These are phyloP conservation scores for Penicillium aurantiogriseum DNA, from an alignment of 2,329 filamentous ascomycete species.

Conservation along the genomic window DNA sequence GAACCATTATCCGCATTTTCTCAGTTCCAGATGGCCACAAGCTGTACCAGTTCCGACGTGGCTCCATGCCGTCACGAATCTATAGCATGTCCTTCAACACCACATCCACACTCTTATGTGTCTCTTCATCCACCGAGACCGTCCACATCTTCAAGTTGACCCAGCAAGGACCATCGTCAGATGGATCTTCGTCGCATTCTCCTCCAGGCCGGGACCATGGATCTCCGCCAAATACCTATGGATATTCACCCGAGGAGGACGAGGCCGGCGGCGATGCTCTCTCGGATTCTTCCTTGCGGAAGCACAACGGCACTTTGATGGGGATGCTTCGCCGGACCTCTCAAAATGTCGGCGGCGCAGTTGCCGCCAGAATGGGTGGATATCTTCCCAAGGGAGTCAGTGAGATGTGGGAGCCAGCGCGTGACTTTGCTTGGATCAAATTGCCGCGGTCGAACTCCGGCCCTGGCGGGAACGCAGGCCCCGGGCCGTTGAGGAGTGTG, in stretches of 20 bases:
- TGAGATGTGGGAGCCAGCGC: slow-evolving; percentile 93
- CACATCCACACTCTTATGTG: slow-evolving; percentile 86
- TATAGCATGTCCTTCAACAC: slow-evolving; percentile 99
- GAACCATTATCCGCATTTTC: slow-evolving; percentile 95
- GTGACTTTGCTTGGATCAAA: slow-evolving; percentile 96
- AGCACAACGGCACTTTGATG: slow-evolving; percentile 73
- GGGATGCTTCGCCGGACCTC: slow-evolving; percentile 92
- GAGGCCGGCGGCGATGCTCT: slow-evolving; percentile 31
- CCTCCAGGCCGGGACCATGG: slow-evolving; percentile 25
- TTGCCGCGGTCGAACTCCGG: slow-evolving; percentile 64
- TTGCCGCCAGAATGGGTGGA: slow-evolving; percentile 84
- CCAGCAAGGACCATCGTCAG: slow-evolving; percentile 34
- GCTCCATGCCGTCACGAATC: slow-evolving; percentile 92
- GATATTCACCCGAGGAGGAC: slow-evolving; percentile 32
- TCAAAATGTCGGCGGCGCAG: slow-evolving; percentile 84
- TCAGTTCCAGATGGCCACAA: slow-evolving; percentile 87
- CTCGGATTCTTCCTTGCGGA: slow-evolving; percentile 40
- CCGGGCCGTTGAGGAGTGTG: slow-evolving; percentile 75
- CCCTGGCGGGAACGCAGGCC: slow-evolving; percentile 36
- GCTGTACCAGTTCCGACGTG: slow-evolving; percentile 91
- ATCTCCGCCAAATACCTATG: slow-evolving; percentile 28
- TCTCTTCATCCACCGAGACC: slow-evolving; percentile 94
- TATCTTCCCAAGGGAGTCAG: slow-evolving; percentile 92
- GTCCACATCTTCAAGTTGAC: slow-evolving; percentile 90
- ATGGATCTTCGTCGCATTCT: slow-evolving; percentile 29